phyloP scores from a whole-genome alignment of 176 grass and related monocot genomes.

The Oryza longistaminata region DNA sequence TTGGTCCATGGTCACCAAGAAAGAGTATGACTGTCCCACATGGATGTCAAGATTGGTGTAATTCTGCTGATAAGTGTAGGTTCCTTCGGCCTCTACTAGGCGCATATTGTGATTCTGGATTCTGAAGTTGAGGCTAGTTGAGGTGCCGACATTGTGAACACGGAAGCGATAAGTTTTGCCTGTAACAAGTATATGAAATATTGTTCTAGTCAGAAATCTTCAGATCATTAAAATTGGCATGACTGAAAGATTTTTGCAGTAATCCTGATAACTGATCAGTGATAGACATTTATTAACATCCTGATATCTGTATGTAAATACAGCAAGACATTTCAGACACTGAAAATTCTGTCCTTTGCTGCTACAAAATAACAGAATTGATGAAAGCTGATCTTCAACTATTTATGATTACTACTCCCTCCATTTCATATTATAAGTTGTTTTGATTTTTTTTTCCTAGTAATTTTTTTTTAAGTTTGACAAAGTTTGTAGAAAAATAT shows the following conservation, averaged over 20 bases:
- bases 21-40: conserved; percentile 90
- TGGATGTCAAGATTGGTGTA: conserved; percentile 85
- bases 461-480: too few species aligned
- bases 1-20: conserved; percentile 88
- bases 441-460: too few species aligned
- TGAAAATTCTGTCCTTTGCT: background rate
- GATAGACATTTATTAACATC: background rate
- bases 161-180: conserved; percentile 82
- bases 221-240: conserved; percentile 6
- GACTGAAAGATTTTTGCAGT: background rate
- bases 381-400: background rate
- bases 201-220: background rate
- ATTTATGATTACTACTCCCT: background rate
- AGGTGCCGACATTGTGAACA: conserved; percentile 83
- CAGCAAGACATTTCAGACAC: background rate
- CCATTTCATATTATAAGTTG: too few species aligned
- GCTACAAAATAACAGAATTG: background rate
- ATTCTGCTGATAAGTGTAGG: conserved; percentile 84
- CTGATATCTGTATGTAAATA: background rate
- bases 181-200: conserved; percentile 31
- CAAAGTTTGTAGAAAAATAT: too few species aligned
- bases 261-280: background rate
- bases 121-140: conserved; percentile 88
- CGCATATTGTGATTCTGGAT: conserved; percentile 85
- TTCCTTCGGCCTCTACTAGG: conserved; percentile 81